Base-by-base conservation (phyloP, 257 asterid species). In the Euphrasia confusa region DNA sequence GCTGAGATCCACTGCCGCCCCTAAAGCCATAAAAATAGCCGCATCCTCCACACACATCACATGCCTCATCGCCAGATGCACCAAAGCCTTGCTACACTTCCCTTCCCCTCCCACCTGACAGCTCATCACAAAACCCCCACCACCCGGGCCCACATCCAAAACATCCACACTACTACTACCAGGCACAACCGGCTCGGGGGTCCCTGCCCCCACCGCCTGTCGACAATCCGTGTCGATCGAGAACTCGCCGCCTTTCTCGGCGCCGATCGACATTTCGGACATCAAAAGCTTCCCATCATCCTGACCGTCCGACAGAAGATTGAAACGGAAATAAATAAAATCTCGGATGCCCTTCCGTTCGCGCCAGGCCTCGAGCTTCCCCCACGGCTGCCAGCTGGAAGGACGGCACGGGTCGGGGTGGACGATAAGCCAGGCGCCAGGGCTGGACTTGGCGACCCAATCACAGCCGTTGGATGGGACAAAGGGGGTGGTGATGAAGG, bases 291-390 rank as follows among this genome's bases (percentile, higher is more conserved):
- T 12, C 15, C 87, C 95, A 4, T 45, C 15, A 11, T 45, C 52
- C 17, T 45, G 52, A 1, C 82, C 95, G 18, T 85, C 89, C 0
- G 90, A 76, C 61, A 84, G 63, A 30, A 91, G 94, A 52, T 79
- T 94, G 78, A 91, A 91, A 5, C 95, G 92, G 79, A 84, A 81
- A 84, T 81, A 81, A 17, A 91, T 67, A 54, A 81, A 84, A 37
- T 91, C 95, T 54, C 83, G 73, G 52, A 81, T 93, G 57, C 52
- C 52, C 17, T 17, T 45, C 17, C 88, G 84, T 64, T 91, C 96
- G 1, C 96, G 95, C 98, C 98, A 91, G 10, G 95, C 98, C 71
- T 91, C 97, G 12, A 92, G 97, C 79, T 89, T 92, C 65, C 98
- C 98, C 98, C 98, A 92, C 10, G 97, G 98, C 71, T 81, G 96